These are phyloP conservation scores for Tuber indicum DNA, from an alignment of 495 filamentous ascomycete species.

Conservation along the genomic window DNA sequence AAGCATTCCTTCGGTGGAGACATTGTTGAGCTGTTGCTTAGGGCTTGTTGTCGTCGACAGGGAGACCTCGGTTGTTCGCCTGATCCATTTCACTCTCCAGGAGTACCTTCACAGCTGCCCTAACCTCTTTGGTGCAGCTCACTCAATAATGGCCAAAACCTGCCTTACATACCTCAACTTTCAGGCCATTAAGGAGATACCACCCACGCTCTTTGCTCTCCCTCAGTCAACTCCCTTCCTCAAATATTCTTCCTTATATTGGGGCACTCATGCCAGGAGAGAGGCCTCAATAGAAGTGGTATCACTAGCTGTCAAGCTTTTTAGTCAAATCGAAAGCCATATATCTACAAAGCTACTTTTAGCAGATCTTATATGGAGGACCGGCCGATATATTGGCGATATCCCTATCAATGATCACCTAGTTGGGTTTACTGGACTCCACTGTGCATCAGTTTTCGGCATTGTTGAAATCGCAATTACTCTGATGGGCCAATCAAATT, in stretches of 20 bases:
- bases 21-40: too few relatives aligned
- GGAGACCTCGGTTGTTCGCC: not conserved
- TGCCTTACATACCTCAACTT: not conserved
- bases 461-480: not conserved
- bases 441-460: not conserved
- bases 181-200: not conserved
- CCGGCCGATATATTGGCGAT: not conserved
- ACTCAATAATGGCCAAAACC: not conserved
- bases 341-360: not conserved
- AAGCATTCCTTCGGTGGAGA: too few relatives aligned
- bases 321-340: not conserved
- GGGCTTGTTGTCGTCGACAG: not conserved
- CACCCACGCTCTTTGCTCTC: too few relatives aligned
- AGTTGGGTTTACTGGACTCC: not conserved
- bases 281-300: not conserved
- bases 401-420: not conserved
- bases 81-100: not conserved
- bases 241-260: not conserved
- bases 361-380: not conserved
- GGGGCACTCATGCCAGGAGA: not conserved
- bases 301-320: not conserved
- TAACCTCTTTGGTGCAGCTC: not conserved
- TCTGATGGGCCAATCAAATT: not conserved
- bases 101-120: not conserved
- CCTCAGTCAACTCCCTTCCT: not conserved